Evolutionary conservation across 2,329 filamentous ascomycete species (phyloP).

Genomic region (Trichoderma koningii): DNA sequence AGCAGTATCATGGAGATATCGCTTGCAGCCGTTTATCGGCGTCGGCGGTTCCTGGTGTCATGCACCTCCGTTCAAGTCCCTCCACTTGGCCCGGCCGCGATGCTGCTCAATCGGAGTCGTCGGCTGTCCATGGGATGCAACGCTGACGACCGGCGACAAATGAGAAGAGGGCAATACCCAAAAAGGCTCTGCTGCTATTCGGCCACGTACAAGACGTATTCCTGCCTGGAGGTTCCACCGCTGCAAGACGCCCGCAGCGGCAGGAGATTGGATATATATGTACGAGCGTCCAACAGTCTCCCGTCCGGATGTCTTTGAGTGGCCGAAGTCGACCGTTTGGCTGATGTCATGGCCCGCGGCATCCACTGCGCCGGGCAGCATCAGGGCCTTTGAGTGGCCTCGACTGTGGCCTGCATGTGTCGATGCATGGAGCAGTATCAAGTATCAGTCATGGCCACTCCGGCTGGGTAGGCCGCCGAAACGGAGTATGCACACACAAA

Average conservation of each 20-base stretch:
- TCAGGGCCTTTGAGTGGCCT: slow-evolving; percentile 16
- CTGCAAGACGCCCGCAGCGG: slow-evolving; percentile 15
- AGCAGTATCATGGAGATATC: background rate
- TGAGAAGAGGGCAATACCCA: background rate
- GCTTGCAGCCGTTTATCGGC: slow-evolving; percentile 24
- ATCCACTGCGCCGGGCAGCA: background rate
- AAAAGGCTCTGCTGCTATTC: slow-evolving; percentile 14
- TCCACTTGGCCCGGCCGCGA: background rate
- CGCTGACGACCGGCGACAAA: slow-evolving; percentile 1
- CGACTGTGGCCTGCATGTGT: slow-evolving; percentile 20
- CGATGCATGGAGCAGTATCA: background rate
- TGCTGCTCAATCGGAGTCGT: slow-evolving; percentile 8
- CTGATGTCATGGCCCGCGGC: slow-evolving; percentile 22
- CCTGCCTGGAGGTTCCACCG: slow-evolving; percentile 20
- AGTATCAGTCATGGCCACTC: background rate
- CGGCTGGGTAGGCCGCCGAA: slow-evolving; percentile 14
- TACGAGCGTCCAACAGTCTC: background rate
- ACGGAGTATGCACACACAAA: background rate
- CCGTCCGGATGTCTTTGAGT: background rate
- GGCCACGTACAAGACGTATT: slow-evolving; percentile 23
- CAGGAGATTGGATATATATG: background rate
- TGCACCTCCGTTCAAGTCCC: background rate
- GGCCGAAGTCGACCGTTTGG: background rate
- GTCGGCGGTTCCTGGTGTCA: slow-evolving; percentile 19
- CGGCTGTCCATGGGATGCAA: background rate